A percentile compares a stretch with the other conserved stretches of the same genome.
Conservation (phyloP, 192 early-diverging fungal genomes). For the Linnemannia schmuckeri region DNA sequence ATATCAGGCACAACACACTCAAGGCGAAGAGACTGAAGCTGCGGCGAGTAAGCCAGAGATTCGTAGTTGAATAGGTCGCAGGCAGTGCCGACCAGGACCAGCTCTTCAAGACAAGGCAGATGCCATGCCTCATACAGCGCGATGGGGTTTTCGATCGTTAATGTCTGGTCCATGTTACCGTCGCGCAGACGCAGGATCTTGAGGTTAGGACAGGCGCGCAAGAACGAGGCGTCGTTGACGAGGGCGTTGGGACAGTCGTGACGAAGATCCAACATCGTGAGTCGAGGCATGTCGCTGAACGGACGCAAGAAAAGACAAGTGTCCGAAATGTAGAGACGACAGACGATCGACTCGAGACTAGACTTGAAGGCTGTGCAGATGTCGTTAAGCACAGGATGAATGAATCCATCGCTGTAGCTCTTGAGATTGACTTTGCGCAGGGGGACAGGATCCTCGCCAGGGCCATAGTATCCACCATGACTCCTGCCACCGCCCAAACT, state of each 20-base stretch:
- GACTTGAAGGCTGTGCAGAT: slow-evolving; percentile 16
- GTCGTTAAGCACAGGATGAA: slow-evolving; percentile 28
- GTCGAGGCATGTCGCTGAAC: slow-evolving; percentile 4
- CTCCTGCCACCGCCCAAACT: slow-evolving; percentile 10
- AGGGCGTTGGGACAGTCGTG: neutral
- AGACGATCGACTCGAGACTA: slow-evolving; percentile 15
- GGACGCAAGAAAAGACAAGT: neutral
- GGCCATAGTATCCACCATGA: slow-evolving; percentile 17
- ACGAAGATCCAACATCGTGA: slow-evolving; percentile 19
- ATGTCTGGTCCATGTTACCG: neutral
- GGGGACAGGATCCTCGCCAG: slow-evolving; percentile 18
- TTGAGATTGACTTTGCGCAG: slow-evolving; percentile 10
- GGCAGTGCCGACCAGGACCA: slow-evolving; percentile 16
- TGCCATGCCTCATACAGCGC: slow-evolving; percentile 17
- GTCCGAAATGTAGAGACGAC: neutral
- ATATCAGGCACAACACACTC: slow-evolving; percentile 3
- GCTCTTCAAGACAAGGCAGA: slow-evolving; percentile 13
- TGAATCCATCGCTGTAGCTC: neutral
- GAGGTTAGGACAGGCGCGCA: slow-evolving; percentile 16
- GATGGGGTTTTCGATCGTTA: neutral
- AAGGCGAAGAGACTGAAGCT: slow-evolving; percentile 10
- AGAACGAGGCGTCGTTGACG: slow-evolving; percentile 10
- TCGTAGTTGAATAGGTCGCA: slow-evolving; percentile 29
- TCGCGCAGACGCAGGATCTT: slow-evolving; percentile 14
- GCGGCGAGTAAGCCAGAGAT: neutral